Evolutionary conservation across 495 filamentous ascomycete species (phyloP), one percentile per base, ranked within the genome.

Genomic region (Aspergillus avenaceus): DNA sequence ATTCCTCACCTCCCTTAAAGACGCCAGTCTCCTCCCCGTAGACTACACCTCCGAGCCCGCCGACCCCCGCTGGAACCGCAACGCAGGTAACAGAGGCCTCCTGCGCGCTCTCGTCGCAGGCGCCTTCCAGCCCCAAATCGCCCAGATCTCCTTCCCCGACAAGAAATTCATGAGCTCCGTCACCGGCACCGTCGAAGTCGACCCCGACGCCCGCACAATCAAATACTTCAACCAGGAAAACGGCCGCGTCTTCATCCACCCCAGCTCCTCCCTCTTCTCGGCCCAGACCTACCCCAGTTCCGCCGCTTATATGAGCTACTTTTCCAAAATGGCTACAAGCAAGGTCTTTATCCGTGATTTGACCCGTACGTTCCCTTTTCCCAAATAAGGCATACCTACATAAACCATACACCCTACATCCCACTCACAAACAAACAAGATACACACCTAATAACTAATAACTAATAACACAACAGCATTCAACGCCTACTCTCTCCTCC

Each of bases 191-290:
- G 84, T 98, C 1, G 92, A 91, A 61, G 71, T 96, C 2, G 93
- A 98, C 58, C 92, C 92, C 0, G 93, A 97, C 69, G 91, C 92
- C 14, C 76, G 85, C 22, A 89, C 84, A 12, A 96, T 98, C 65
- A 90, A 87, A 62, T 97, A 91, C 71, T 97, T 87, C 62, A 87
- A 86, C 48, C 84, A 90, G 62, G 87, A 95, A 36, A 87, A 84
- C 48, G 88, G 87, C 0, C 79, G 93, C 36, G 88, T 97, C 27
- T 98, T 97, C 67, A 83, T 97, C 18, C 91, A 97, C 60, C 92
- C 95, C 0, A 79, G 79, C 53, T 93, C 87, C 16, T 91, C 87
- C 7, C 72, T 97, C 34, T 97, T 97, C 66, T 85, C 81, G 37
- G 84, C 81, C 6, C 88, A 95, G 57, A 71, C 69, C 0, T 96